Conservation (phyloP, 352 stramenopile genomes). For the Phytopythium chamaehyphon region DNA sequence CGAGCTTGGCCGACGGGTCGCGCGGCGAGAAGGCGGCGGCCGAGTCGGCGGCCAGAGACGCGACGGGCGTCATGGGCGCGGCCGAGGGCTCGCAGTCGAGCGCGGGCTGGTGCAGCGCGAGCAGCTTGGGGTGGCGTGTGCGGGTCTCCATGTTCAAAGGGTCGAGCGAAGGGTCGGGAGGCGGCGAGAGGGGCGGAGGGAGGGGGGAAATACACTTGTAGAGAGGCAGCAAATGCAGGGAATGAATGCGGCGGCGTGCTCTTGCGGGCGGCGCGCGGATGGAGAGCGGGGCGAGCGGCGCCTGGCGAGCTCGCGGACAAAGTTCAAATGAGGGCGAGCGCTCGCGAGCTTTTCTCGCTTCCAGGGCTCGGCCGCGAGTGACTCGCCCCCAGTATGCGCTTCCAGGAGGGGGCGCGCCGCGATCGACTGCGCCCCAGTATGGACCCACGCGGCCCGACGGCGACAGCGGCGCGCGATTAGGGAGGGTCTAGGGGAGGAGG, state of each 20-base stretch:
- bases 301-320: conserved; percentile 26
- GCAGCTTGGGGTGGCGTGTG: conserved; percentile 33
- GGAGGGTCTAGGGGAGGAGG: conserved; percentile 12
- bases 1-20: conserved; percentile 46
- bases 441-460: conserved; percentile 1
- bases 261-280: neutral
- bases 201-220: conserved; percentile 24
- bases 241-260: neutral
- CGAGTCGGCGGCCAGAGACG: conserved; percentile 14
- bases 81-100: conserved; percentile 16
- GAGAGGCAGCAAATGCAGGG: conserved; percentile 13
- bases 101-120: conserved; percentile 44
- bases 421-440: neutral
- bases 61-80: conserved; percentile 44
- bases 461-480: conserved; percentile 10
- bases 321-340: conserved; percentile 58
- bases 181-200: conserved; percentile 9
- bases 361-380: neutral
- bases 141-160: conserved; percentile 30
- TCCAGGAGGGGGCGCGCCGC: neutral
- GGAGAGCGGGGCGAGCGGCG: conserved; percentile 5
- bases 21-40: conserved; percentile 45
- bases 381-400: neutral
- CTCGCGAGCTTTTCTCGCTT: neutral
- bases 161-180: conserved; percentile 10